Evolutionary conservation across 345 rosid species (phyloP), one percentile per base, ranked within the genome.

Genomic region (Rhodamnia argentea): DNA sequence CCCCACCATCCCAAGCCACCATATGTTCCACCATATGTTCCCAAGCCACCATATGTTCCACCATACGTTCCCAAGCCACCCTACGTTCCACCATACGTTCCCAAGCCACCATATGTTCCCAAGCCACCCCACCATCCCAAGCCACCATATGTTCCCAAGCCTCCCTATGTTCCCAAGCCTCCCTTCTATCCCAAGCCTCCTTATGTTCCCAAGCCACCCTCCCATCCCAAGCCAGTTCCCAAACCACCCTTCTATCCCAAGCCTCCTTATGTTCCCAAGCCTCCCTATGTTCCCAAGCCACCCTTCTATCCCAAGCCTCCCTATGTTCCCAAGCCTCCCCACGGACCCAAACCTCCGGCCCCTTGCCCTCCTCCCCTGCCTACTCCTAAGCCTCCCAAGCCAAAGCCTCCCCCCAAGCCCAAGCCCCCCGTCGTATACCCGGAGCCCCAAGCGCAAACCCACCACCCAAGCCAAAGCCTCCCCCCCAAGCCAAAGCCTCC

Each of bases 191-290:
- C 51, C 51, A 47, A 47, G 2, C 8, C n/a, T 14, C 42, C n/a
- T n/a, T n/a, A n/a, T n/a, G n/a, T n/a, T 53, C 89, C 83, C 6
- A 86, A 86, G 37, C 90, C 90, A 16, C 92, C 92, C 1, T 54
- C n/a, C n/a, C 82, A 53, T 13, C 91, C 90, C 6, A 86, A 88
- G 37, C 92, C 91, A 4, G 52, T 76, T 20, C 40, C 42, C 24
- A 51, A 52, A 4, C 86, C 86, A 5, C 89, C 89, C 0, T 3
- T 24, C 55, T 42, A 13, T 52, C 89, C 87, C 22, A 84, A n/a
- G n/a, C n/a, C n/a, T n/a, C n/a, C n/a, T n/a, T n/a, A n/a, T n/a
- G n/a, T n/a, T n/a, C n/a, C n/a, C n/a, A n/a, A 84, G 22, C 88
- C 86, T 5, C 86, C 90, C 4, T 27, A 32, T 7, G 85, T 85